Conservation (phyloP, 352 stramenopile species). For the Pythium utonaiense region DNA sequence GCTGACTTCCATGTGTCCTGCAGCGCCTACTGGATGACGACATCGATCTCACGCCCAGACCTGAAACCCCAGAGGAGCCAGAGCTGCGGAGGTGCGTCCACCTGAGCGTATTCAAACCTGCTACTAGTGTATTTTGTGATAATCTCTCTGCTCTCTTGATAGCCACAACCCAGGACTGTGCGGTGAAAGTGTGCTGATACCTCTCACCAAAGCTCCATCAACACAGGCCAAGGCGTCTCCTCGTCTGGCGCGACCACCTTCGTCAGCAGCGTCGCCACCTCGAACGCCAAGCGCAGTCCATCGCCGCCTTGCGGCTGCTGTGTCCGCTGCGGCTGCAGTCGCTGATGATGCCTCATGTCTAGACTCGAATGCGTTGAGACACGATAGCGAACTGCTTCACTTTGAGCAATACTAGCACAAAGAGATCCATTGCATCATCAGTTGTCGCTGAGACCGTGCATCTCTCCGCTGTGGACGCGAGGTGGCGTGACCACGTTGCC, state of each 20-base stretch:
- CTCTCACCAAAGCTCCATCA: slow-evolving; percentile 18
- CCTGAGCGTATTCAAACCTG: too few relatives aligned
- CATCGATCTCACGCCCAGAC: too few relatives aligned
- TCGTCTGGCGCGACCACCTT: background rate
- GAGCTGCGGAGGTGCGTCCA: background rate
- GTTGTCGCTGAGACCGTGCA: background rate
- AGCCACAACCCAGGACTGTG: slow-evolving; percentile 9
- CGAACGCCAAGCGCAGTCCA: slow-evolving; percentile 3
- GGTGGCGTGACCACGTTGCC: slow-evolving; percentile 35
- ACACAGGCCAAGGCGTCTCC: background rate
- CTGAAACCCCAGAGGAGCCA: too few relatives aligned
- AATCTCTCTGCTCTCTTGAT: background rate
- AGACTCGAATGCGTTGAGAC: background rate
- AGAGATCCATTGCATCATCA: background rate
- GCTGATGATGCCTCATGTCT: background rate
- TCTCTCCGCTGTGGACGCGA: background rate
- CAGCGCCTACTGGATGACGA: slow-evolving; percentile 5
- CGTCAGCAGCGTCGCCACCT: background rate
- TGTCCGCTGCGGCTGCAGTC: background rate
- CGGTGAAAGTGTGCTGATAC: slow-evolving; percentile 44
- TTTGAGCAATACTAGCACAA: slow-evolving; percentile 31
- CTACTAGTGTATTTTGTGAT: background rate
- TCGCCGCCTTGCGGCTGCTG: slow-evolving; percentile 11
- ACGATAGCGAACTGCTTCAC: slow-evolving; percentile 42
- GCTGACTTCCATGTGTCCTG: background rate